These are phyloP conservation scores for Saturnispora galanensis DNA, from an alignment of 805 yeast genomes.

Conservation along the genomic window DNA sequence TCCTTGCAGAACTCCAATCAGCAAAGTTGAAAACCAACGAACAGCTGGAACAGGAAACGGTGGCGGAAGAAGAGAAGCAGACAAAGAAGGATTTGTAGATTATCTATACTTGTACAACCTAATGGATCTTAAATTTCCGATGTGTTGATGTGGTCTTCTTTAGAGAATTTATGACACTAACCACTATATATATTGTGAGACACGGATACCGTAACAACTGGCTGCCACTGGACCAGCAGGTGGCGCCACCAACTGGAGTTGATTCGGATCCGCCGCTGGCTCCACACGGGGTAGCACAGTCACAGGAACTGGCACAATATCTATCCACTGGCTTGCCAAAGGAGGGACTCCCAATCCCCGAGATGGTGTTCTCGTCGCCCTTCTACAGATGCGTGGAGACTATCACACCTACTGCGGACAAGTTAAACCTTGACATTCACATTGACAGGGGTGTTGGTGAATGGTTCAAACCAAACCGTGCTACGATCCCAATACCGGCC, in stretches of 20 bases:
- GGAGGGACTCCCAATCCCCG: conserved; percentile 42
- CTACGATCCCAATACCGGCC: conserved; percentile 63
- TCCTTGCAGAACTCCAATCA: conserved; percentile 56
- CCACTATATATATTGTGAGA: conserved; percentile 61
- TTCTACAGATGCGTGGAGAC: conserved; percentile 88
- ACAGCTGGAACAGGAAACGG: conserved; percentile 23
- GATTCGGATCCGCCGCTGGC: conserved; percentile 86
- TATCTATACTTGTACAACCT: neutral
- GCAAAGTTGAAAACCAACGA: conserved; percentile 33
- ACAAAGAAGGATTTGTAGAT: conserved; percentile 1
- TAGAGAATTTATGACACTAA: conserved; percentile 33
- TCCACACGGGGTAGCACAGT: conserved; percentile 80
- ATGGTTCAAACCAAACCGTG: conserved; percentile 73
- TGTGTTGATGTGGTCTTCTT: neutral
- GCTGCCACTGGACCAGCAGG: conserved; percentile 73
- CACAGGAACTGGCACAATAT: conserved; percentile 63
- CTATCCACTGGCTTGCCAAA: conserved; percentile 30
- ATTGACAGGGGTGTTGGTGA: conserved; percentile 86
- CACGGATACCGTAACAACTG: conserved; percentile 91
- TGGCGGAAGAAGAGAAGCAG: conserved; percentile 9
- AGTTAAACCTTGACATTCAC: conserved; percentile 46
- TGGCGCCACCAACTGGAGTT: conserved; percentile 85
- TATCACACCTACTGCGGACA: conserved; percentile 54
- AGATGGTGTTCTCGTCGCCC: conserved; percentile 69
- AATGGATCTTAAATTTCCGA: too few species aligned